Evolutionary conservation across 176 grass and related monocot species (phyloP).

Genomic region (Rhipidocladum racemiflorum): DNA sequence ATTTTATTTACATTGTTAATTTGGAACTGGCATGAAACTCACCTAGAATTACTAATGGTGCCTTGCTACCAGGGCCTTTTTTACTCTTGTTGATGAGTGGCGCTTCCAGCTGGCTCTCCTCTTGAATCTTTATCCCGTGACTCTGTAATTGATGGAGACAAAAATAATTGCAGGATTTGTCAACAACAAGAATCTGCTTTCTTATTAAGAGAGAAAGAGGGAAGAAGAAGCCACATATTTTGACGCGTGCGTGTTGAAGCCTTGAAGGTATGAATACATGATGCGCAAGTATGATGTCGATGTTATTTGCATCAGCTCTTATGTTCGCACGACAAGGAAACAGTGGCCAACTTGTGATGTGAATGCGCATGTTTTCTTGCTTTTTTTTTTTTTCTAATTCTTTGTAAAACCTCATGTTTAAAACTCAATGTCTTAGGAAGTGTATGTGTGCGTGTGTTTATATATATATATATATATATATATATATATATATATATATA

Average conservation of each 20-base stretch:
- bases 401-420: neutral
- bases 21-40: too few relatives aligned
- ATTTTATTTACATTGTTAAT: too few relatives aligned
- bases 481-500: too few relatives aligned
- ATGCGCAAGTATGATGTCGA: neutral
- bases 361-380: neutral
- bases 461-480: too few relatives aligned
- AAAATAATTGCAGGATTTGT: neutral
- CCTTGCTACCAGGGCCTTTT: constrained; percentile 21
- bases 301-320: neutral
- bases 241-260: too few relatives aligned
- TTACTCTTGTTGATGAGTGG: constrained; percentile 32
- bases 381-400: neutral
- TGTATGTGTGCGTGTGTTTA: too few relatives aligned
- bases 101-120: constrained; percentile 12
- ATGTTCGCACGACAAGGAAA: neutral
- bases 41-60: neutral
- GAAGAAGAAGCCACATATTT: too few relatives aligned
- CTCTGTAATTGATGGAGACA: constrained; percentile 10
- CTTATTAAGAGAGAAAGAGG: too few relatives aligned
- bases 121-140: neutral
- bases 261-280: too few relatives aligned
- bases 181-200: neutral
- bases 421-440: neutral
- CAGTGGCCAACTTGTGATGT: neutral